Evolutionary conservation across 768 basidiomycete species (phyloP).

Genomic region (Exidia glandulosa): DNA sequence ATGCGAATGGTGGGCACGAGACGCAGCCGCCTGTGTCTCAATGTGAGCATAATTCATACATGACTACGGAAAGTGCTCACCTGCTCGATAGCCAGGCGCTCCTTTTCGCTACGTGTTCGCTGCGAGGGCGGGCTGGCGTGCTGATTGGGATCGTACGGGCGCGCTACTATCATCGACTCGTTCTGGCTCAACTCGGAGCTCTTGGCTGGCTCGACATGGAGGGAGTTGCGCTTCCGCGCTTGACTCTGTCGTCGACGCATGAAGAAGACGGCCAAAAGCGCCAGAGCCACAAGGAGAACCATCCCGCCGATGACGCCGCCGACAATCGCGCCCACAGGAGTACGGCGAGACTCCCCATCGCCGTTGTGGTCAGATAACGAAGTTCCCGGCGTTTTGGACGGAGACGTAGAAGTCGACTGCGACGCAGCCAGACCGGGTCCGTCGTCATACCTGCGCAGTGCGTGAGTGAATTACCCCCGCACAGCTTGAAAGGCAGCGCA

Average conservation of each 20-base stretch:
- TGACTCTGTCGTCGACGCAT: not conserved
- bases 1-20: no score
- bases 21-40: no score
- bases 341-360: no score
- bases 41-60: no score
- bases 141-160: not conserved
- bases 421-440: not conserved
- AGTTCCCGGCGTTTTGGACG: no score
- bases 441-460: not conserved
- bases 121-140: not conserved
- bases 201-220: no score
- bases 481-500: not conserved
- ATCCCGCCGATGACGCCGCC: not conserved
- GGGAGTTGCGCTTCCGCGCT: not conserved
- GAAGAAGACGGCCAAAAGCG: not conserved
- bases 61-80: no score
- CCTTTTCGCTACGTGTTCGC: not conserved
- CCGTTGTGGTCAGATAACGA: no score
- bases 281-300: not conserved
- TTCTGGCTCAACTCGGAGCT: no score
- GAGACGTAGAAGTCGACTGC: not conserved
- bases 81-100: not conserved
- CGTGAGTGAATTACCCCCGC: not conserved
- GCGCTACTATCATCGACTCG: not conserved
- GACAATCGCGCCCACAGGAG: not conserved